phyloP scores from a whole-genome alignment of 225 moss, liverwort and hornwort species.

The Physcomitrellopsis africana region DNA sequence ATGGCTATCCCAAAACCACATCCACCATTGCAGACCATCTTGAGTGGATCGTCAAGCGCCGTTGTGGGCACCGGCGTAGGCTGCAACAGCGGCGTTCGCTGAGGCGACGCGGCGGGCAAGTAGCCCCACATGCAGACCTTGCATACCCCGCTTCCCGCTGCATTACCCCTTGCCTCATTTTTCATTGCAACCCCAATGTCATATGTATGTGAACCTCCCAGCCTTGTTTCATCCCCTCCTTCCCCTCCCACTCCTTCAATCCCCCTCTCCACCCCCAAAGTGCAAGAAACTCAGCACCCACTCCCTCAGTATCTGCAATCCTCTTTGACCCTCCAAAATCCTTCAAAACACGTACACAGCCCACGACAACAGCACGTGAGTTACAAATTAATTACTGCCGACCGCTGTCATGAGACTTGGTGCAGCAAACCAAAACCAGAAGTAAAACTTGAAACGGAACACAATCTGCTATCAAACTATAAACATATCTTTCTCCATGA shows the following conservation, averaged over 20 bases:
- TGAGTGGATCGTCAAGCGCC: conserved; percentile 48
- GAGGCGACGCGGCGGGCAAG: conserved; percentile 66
- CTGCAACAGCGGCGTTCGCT: conserved; percentile 55
- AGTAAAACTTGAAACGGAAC: too few relatives aligned
- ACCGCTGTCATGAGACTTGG: too few relatives aligned
- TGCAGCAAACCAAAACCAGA: too few relatives aligned
- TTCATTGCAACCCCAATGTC: conserved; percentile 46
- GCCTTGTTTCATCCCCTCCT: conserved; percentile 22
- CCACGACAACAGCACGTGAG: neutral
- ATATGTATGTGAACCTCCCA: conserved; percentile 15
- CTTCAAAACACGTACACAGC: conserved; percentile 3
- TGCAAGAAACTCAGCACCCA: conserved; percentile 14
- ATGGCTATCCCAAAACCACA: conserved; percentile 86
- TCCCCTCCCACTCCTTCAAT: conserved; percentile 15
- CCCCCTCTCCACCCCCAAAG: neutral
- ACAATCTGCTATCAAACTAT: too few relatives aligned
- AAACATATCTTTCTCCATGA: too few relatives aligned
- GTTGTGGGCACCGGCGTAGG: conserved; percentile 53
- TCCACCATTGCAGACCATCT: conserved; percentile 73
- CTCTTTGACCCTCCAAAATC: neutral
- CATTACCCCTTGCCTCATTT: conserved; percentile 36
- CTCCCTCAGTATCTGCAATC: neutral
- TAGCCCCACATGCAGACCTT: conserved; percentile 86
- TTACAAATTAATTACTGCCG: too few relatives aligned
- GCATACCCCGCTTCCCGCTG: conserved; percentile 17